A percentile compares a stretch with the other conserved stretches of the same genome.
Evolutionary conservation across 192 early-diverging fungal genomes (phyloP).

Genomic region (Linnemannia exigua): DNA sequence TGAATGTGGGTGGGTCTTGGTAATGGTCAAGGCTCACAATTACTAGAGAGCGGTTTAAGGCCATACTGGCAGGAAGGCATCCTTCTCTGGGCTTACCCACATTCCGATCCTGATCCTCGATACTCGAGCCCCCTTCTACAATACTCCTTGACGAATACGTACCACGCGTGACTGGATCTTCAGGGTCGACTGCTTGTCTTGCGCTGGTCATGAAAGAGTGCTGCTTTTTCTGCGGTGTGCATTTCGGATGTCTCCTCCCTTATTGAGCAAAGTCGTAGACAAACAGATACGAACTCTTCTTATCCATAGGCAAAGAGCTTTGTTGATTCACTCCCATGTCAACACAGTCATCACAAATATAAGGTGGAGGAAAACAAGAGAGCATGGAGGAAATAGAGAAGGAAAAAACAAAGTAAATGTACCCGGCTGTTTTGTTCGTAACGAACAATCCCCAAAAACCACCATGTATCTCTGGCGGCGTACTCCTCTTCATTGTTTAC

Average conservation of each 20-base stretch:
- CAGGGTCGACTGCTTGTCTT: too few species aligned
- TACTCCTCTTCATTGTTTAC: background rate
- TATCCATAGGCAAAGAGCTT: background rate
- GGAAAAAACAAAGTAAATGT: background rate
- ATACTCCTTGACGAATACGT: too few species aligned
- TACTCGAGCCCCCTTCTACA: too few species aligned
- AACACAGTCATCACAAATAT: background rate
- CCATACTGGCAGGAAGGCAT: background rate
- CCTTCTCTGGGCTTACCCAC: background rate
- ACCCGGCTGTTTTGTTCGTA: background rate
- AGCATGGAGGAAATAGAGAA: background rate
- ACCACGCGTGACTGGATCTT: too few species aligned
- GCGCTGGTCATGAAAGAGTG: background rate
- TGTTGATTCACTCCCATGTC: background rate
- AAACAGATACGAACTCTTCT: background rate
- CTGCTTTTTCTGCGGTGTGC: background rate
- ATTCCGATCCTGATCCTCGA: background rate
- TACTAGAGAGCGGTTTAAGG: background rate
- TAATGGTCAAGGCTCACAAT: background rate
- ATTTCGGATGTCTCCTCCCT: background rate
- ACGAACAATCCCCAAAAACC: background rate
- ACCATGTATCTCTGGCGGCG: background rate
- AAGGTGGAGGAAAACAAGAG: too few species aligned
- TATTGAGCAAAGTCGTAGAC: background rate
- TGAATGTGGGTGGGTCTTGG: too few species aligned